Conservation (phyloP, 169 alveolate species). For the Plasmodium knowlesi region DNA sequence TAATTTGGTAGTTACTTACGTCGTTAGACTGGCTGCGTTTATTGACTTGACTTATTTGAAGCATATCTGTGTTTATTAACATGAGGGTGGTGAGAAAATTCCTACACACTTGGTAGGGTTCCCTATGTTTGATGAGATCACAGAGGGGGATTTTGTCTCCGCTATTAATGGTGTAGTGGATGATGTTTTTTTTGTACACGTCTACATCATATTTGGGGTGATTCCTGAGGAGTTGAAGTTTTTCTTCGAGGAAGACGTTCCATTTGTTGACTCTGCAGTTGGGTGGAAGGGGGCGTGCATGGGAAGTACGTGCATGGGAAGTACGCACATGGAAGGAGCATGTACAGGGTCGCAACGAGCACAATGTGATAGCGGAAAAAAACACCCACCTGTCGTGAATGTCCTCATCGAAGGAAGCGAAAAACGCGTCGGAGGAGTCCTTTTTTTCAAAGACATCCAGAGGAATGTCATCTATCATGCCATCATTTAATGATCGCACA, state of each 20-base stretch:
- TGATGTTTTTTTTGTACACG: conserved; percentile 29
- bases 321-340: too few relatives aligned
- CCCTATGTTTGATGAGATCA: conserved; percentile 13
- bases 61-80: conserved; percentile 35
- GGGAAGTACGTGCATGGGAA: not conserved
- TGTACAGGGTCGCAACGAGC: not conserved
- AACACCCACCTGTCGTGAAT: conserved; percentile 45
- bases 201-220: conserved; percentile 63
- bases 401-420: conserved; percentile 21
- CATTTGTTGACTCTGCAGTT: conserved; percentile 27
- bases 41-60: conserved; percentile 19
- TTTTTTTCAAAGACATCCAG: conserved; percentile 13
- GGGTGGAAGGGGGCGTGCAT: not conserved
- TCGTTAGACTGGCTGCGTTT: conserved; percentile 8
- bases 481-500: not conserved
- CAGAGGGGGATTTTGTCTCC: conserved; percentile 26
- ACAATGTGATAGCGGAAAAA: not conserved
- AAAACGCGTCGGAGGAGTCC: not conserved
- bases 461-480: not conserved
- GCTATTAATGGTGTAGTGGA: conserved; percentile 15
- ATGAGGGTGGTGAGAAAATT: conserved; percentile 50
- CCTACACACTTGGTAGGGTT: conserved; percentile 41
- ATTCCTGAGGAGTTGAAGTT: conserved; percentile 8
- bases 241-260: conserved; percentile 43
- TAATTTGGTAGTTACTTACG: conserved; percentile 38